Base-by-base conservation (phyloP, 2,329 filamentous ascomycete species). In the Clonostachys solani region DNA sequence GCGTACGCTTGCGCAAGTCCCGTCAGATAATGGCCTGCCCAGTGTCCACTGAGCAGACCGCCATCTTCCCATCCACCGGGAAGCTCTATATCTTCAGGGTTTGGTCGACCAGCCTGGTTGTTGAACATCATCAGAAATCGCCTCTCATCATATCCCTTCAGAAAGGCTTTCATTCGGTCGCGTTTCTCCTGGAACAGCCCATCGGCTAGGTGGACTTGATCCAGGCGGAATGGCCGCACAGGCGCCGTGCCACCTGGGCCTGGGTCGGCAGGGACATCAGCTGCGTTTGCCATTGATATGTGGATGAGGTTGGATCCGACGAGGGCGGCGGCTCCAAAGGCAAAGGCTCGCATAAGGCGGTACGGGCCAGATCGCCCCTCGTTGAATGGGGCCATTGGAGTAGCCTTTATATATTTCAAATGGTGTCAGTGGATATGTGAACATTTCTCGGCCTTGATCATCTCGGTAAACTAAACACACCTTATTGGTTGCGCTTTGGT, bases 11-110 rank as follows among this genome's bases (percentile, higher is more conserved):
- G 60, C 13, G 58, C 61, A 23, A 60, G 52, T 12, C 57, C 57
- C 19, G 61, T 61, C 61, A 64, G 59, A 47, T 53, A 64, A 40
- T 64, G 61, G 13, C 61, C 61, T 1, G 61, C 52, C 61, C 61
- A 64, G 48, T 64, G 61, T 6, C 61, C 61, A 36, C 61, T 64
- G 38, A 64, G 51, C n/a, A 63, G 50, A 3, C 61, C 61, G 7
- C 61, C 61, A n/a, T 64, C 59, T 40, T 64, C 61, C 63, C 61
- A 65, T 5, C 60, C 61, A 3, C 61, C 61, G 2, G 61, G 61
- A 5, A 55, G 42, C 17, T 47, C 36, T 34, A 64, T 47, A 3
- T 50, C 58, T 1, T 44, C 49, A 0, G 60, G 57, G 43, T 63
- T 64, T 16, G 60, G 48, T 17, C 60, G 52, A 3, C 56, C 57